These are phyloP conservation scores for Phalaenopsis equestris DNA, from an alignment of 106 monocot genomes.

Conservation along the genomic window DNA sequence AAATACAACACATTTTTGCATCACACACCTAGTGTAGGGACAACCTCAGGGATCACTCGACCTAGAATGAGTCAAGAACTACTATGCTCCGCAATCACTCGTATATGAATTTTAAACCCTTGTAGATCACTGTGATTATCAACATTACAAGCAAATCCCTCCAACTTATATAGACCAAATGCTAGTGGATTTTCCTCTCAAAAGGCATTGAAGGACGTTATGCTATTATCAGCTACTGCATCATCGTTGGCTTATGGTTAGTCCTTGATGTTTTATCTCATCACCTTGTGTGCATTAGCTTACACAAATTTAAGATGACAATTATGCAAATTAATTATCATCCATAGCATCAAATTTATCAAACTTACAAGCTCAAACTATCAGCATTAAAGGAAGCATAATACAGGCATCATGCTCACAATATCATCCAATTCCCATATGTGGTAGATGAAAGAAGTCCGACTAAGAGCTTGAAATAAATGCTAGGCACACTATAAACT, in stretches of 20 bases:
- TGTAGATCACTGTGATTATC: not conserved
- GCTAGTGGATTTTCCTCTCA: not conserved
- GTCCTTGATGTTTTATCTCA: not conserved
- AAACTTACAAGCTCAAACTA: not conserved
- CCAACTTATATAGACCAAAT: not conserved
- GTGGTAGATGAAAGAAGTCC: not conserved
- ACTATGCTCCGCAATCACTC: not conserved
- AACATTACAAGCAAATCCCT: not conserved
- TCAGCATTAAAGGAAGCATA: not conserved
- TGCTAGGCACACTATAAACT: not conserved
- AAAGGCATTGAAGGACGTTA: not conserved
- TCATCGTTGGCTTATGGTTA: not conserved
- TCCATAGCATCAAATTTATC: not conserved
- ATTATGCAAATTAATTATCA: not conserved
- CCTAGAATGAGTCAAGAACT: not conserved
- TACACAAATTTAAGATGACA: not conserved
- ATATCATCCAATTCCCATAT: not conserved
- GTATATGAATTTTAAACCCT: not conserved
- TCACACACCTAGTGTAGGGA: not conserved
- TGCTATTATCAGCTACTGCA: not conserved
- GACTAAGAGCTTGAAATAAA: not conserved
- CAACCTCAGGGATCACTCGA: not conserved
- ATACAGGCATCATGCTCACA: not conserved
- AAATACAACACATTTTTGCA: not conserved
- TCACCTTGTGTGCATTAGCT: not conserved